Evolutionary conservation across 148 eudicot genomes (phyloP).

Genomic region (Camellia lanceoleosa): DNA sequence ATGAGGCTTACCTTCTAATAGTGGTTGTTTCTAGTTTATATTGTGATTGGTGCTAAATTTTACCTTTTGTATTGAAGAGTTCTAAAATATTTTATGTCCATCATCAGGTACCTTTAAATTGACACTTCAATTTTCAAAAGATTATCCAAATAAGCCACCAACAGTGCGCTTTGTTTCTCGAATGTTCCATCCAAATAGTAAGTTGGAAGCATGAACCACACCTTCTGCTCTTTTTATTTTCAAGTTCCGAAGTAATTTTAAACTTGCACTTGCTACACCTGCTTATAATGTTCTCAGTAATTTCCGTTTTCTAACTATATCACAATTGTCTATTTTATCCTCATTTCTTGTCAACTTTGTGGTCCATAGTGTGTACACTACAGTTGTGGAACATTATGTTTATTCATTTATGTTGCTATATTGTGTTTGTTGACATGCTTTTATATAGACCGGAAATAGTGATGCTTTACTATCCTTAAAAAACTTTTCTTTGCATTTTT

Average conservation of each 20-base stretch:
- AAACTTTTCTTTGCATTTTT: not conserved
- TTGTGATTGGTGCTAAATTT: not conserved
- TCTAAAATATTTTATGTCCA: not conserved
- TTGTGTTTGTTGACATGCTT: not conserved
- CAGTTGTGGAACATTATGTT: not conserved
- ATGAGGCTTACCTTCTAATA: not conserved
- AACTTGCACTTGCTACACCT: not conserved
- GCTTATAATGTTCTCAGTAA: not conserved
- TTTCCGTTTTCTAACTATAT: not conserved
- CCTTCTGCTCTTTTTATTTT: not conserved
- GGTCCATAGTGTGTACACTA: not conserved
- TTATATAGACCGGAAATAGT: not conserved
- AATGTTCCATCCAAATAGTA: constrained; percentile 57
- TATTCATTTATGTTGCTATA: not conserved
- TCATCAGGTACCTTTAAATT: constrained; percentile 45
- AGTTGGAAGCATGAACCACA: constrained; percentile 12
- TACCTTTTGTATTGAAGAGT: not conserved
- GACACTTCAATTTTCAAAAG: constrained; percentile 41
- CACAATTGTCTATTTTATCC: not conserved
- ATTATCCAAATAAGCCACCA: constrained; percentile 54
- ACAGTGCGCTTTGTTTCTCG: constrained; percentile 50
- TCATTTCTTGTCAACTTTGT: not conserved
- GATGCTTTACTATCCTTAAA: not conserved
- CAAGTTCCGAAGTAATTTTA: constrained; percentile 1
- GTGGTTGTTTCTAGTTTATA: not conserved